Percentiles rank a stretch among this genome's conserved stretches.
These are phyloP conservation scores for Groenewaldozyma tartarivorans DNA, from an alignment of 805 yeast species.

Conservation along the genomic window DNA sequence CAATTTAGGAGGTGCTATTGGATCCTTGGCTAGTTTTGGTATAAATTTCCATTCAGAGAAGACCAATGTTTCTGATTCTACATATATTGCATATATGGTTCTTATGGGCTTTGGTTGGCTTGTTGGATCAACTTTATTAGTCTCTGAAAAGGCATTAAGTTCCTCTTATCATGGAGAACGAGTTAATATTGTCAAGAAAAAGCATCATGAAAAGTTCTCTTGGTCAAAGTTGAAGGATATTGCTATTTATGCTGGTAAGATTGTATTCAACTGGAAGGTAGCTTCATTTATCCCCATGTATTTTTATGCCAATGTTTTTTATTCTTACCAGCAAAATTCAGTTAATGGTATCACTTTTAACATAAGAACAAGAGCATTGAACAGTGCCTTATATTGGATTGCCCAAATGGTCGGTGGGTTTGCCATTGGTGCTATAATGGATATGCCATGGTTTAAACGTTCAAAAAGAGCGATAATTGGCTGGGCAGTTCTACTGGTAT, in stretches of 20 bases:
- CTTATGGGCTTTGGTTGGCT: conserved; percentile 41
- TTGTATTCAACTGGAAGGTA: conserved; percentile 13
- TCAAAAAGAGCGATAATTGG: conserved; percentile 38
- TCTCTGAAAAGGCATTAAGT: conserved; percentile 7
- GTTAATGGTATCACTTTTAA: conserved; percentile 48
- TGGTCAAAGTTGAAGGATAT: conserved; percentile 9
- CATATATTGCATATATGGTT: conserved; percentile 46
- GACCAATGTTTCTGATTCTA: conserved; percentile 36
- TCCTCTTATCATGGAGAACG: conserved; percentile 13
- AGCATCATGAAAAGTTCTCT: conserved; percentile 7
- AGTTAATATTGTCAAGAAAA: conserved; percentile 5
- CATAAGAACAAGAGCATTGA: conserved; percentile 50
- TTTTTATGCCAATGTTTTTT: conserved; percentile 54
- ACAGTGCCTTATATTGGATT: conserved; percentile 51
- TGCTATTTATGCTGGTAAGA: conserved; percentile 7
- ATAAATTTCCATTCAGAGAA: conserved; percentile 34
- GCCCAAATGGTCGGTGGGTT: conserved; percentile 52
- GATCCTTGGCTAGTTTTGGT: conserved; percentile 47
- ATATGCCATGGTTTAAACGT: conserved; percentile 33
- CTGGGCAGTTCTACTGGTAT: conserved; percentile 31
- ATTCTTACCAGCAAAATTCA: conserved; percentile 54
- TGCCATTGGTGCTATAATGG: conserved; percentile 39
- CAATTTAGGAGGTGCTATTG: conserved; percentile 55
- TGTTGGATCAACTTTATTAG: conserved; percentile 20
- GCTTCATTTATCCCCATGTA: conserved; percentile 45